Percentiles rank a stretch among this genome's conserved stretches.
phyloP scores from a whole-genome alignment of 2,329 filamentous ascomycete genomes.

The Phialophora chinensis region DNA sequence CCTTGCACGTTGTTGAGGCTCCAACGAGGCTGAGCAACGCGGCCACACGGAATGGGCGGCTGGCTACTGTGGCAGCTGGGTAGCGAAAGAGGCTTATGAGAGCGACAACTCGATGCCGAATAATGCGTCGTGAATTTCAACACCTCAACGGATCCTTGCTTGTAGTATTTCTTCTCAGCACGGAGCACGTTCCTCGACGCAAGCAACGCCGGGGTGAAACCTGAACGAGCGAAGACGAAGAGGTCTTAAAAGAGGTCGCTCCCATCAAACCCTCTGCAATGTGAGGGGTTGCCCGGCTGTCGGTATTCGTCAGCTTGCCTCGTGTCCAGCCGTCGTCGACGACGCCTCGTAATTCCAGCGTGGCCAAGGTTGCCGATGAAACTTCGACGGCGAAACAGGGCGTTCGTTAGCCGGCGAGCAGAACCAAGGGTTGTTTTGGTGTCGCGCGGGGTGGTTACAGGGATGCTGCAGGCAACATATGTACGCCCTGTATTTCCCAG shows the following conservation, averaged over 20 bases:
- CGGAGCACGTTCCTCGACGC: background rate
- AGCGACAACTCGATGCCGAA: background rate
- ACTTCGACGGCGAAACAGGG: background rate
- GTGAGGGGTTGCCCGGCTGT: constrained; percentile 1
- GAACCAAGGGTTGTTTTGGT: background rate
- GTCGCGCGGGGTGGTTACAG: background rate
- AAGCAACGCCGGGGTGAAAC: background rate
- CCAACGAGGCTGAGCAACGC: background rate
- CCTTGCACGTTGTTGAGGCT: background rate
- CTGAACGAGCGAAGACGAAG: background rate
- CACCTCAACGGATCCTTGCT: background rate
- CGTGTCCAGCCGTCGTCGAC: constrained; percentile 3
- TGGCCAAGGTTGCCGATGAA: background rate
- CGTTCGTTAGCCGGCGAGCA: background rate
- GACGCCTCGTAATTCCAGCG: constrained; percentile 11
- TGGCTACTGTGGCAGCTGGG: background rate
- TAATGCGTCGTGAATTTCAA: background rate
- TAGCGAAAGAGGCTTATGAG: background rate
- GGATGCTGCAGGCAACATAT: no score
- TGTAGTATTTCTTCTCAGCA: background rate
- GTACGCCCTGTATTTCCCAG: no score
- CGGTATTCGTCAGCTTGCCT: constrained; percentile 6
- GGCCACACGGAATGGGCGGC: no score
- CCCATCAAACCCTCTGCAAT: background rate
- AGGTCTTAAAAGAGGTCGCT: background rate